phyloP scores from a whole-genome alignment of 2,329 filamentous ascomycete genomes.

The Venturia nashicola region DNA sequence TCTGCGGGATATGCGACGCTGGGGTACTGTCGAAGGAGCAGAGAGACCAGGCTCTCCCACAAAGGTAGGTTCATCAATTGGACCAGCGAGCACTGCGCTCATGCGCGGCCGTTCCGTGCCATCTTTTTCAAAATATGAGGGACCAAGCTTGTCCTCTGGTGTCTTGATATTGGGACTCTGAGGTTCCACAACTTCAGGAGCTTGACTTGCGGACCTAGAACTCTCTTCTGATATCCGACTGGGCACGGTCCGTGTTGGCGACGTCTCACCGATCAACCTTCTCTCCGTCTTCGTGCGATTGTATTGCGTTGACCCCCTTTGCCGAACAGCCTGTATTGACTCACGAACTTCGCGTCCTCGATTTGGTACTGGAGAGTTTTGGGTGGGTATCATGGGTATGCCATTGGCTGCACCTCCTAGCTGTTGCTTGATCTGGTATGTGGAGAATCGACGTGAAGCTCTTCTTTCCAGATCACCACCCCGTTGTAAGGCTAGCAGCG shows the following conservation, averaged over 20 bases:
- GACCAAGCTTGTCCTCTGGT: slow-evolving; percentile 51
- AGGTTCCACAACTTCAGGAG: slow-evolving; percentile 15
- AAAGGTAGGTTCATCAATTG: slow-evolving; percentile 19
- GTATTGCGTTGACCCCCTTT: slow-evolving; percentile 42
- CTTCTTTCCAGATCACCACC: slow-evolving; percentile 85
- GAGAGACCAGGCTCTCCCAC: background rate
- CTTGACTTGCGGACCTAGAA: slow-evolving; percentile 18
- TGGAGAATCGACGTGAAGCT: slow-evolving; percentile 85
- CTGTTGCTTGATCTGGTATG: slow-evolving; percentile 94
- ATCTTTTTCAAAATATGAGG: slow-evolving; percentile 20
- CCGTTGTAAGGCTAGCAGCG: slow-evolving; percentile 77
- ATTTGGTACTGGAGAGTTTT: slow-evolving; percentile 75
- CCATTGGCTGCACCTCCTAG: slow-evolving; percentile 69
- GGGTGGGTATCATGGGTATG: slow-evolving; percentile 74
- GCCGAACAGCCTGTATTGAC: slow-evolving; percentile 63
- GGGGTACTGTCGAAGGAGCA: slow-evolving; percentile 14
- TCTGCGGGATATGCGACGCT: slow-evolving; percentile 20
- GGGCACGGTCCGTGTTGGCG: slow-evolving; percentile 41
- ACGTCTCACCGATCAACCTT: slow-evolving; percentile 41
- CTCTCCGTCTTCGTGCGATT: slow-evolving; percentile 39
- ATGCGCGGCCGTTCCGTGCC: slow-evolving; percentile 18
- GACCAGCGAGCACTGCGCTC: slow-evolving; percentile 24
- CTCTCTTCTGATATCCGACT: slow-evolving; percentile 52
- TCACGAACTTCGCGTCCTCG: slow-evolving; percentile 73
- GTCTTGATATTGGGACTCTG: slow-evolving; percentile 43